Base-by-base conservation (phyloP, 257 asterid species). In the Craterostigma plantagineum region DNA sequence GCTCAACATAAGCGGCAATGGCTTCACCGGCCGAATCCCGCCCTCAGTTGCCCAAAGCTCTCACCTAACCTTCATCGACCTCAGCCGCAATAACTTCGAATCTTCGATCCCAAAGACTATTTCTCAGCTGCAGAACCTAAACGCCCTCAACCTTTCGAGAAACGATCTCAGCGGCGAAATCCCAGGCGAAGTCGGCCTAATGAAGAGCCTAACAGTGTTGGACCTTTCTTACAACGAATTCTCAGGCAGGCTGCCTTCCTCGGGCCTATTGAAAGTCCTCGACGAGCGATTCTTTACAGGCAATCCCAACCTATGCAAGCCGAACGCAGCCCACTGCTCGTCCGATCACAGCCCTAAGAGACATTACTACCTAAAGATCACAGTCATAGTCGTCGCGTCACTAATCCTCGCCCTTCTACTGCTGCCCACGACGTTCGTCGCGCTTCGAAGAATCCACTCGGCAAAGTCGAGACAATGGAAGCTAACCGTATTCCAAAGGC, bases 151-250 rank as follows among this genome's bases (percentile, higher is more conserved):
- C 57, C 58, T 86, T 11, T 86, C 94, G 0, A 55, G 81, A 48
- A 86, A 86, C 41, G 61, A 35, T 11, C 52, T 86, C 11, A 54
- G 53, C 2, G 94, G 94, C 0, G 55, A 45, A 10, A 73, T 86
- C 45, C 92, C 91, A 0, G 61, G 53, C 1, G 91, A 76, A 23
- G 58, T 86, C 1, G 94, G 96, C 12, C 33, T 52, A 1, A 65
- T 81, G 92, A 65, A 56, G 40, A 68, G 87, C 52, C 38, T 86
- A 14, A 78, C 94, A 0, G 60, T 56, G 4, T 51, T 86, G 11
- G 96, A 86, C 38, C 77, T 86, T 48, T 81, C 94, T 0, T 70
- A 60, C 53, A 86, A 86, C 10, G 73, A 65, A 42, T 70, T 86
- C 27, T 65, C 86, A 0, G 96, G 96, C 5, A 46, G 58, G 33